phyloP scores from a whole-genome alignment of 305 asterid genomes.

The Ruellia speciosa region DNA sequence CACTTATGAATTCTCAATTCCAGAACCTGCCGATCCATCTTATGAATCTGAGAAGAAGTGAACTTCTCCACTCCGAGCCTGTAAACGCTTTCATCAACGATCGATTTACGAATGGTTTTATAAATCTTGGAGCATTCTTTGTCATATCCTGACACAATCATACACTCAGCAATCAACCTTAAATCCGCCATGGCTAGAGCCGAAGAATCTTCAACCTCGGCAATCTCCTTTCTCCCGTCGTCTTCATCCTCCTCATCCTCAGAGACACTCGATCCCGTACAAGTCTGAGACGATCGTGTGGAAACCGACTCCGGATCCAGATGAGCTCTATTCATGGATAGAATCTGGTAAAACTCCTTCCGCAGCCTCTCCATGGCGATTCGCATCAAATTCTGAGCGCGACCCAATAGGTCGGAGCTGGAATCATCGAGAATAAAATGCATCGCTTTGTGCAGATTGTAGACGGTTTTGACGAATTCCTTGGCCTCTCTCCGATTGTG shows the following conservation, averaged over 20 bases:
- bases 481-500: conserved; percentile 41
- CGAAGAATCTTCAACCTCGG: conserved; percentile 38
- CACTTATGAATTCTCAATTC: conserved; percentile 40
- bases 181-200: conserved; percentile 38
- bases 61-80: conserved; percentile 43
- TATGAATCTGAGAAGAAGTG: conserved; percentile 28
- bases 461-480: conserved; percentile 31
- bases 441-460: conserved; percentile 47
- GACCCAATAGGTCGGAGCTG: conserved; percentile 28
- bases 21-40: conserved; percentile 43
- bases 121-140: conserved; percentile 46
- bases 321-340: conserved; percentile 43
- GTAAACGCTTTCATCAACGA: conserved; percentile 45
- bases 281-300: conserved; percentile 33
- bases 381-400: conserved; percentile 45
- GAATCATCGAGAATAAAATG: conserved; percentile 30
- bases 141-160: conserved; percentile 47
- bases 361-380: conserved; percentile 53
- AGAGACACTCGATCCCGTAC: conserved; percentile 30
- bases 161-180: conserved; percentile 50
- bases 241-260: conserved; percentile 28
- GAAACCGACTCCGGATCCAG: conserved; percentile 56
- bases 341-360: conserved; percentile 51
- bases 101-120: conserved; percentile 46
- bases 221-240: conserved; percentile 14